Evolutionary conservation across 2,329 filamentous ascomycete genomes (phyloP).

Genomic region (Phyllosticta capitalensis): DNA sequence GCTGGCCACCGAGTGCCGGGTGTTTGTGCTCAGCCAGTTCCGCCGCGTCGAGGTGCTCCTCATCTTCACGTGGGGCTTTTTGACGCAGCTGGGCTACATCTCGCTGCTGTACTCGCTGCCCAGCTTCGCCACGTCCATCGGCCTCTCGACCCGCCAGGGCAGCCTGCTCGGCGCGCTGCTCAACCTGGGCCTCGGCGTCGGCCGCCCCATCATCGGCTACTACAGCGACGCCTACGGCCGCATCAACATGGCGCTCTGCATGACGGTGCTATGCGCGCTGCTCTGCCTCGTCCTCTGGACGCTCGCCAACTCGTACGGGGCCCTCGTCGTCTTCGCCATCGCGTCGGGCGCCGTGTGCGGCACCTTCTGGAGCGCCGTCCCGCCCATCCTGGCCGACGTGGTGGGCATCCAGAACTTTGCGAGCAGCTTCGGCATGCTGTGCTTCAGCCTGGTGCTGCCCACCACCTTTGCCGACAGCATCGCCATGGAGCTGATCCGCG

Average conservation of each 20-base stretch:
- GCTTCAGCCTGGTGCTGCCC: slow-evolving; percentile 17
- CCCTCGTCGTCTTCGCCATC: slow-evolving; percentile 36
- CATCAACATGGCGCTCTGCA: slow-evolving; percentile 31
- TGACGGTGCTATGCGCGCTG: slow-evolving; percentile 27
- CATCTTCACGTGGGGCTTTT: slow-evolving; percentile 30
- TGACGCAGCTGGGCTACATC: slow-evolving; percentile 37
- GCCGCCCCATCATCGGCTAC: slow-evolving; percentile 38
- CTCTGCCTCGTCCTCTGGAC: slow-evolving; percentile 39
- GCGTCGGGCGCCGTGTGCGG: slow-evolving; percentile 37
- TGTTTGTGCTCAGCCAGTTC: slow-evolving; percentile 21
- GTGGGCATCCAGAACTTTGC: slow-evolving; percentile 18
- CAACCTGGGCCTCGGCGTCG: slow-evolving; percentile 40
- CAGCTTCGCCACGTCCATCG: slow-evolving; percentile 33
- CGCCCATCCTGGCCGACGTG: slow-evolving; percentile 19
- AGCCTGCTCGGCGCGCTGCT: slow-evolving; percentile 32
- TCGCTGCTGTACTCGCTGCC: slow-evolving; percentile 33
- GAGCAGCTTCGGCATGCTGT: slow-evolving; percentile 18
- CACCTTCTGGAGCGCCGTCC: slow-evolving; percentile 34
- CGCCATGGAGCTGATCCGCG: slow-evolving; percentile 17
- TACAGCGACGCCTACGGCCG: slow-evolving; percentile 37
- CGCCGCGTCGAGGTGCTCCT: slow-evolving; percentile 24
- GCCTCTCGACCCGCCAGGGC: slow-evolving; percentile 28
- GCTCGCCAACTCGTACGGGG: slow-evolving; percentile 32
- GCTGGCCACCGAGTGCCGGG: background rate
- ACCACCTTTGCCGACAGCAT: slow-evolving; percentile 19